Conservation (phyloP, 192 early-diverging fungal species). For the Neocallimastix lanati region DNA sequence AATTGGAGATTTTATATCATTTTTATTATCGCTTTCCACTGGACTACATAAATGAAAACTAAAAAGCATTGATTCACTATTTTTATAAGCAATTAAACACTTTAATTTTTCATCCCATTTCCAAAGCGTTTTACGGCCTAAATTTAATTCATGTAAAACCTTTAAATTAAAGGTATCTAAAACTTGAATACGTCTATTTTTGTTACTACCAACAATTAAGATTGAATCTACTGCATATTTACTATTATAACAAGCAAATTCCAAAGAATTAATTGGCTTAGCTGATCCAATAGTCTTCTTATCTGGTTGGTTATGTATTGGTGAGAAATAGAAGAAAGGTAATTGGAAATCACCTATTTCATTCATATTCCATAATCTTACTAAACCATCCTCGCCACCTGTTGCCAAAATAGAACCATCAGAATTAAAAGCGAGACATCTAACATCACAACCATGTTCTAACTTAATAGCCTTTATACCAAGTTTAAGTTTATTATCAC, state of each 20-base stretch:
- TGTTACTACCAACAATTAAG: not conserved
- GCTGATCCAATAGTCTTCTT: not conserved
- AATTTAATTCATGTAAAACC: not conserved
- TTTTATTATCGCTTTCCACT: not conserved
- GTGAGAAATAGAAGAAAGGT: not conserved
- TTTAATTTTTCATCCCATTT: not conserved
- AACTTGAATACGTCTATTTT: not conserved
- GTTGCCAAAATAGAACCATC: not conserved
- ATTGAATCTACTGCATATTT: not conserved
- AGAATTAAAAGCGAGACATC: not conserved
- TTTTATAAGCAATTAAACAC: not conserved
- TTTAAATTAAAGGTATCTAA: not conserved
- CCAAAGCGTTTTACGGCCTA: not conserved
- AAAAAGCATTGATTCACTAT: not conserved
- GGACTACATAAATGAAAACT: not conserved
- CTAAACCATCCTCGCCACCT: not conserved
- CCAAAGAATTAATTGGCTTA: not conserved
- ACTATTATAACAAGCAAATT: not conserved
- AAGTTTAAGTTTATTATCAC: not conserved
- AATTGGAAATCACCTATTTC: not conserved
- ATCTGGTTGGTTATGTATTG: not conserved
- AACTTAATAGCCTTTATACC: not conserved
- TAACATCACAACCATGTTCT: not conserved
- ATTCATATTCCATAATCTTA: not conserved
- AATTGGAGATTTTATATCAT: not conserved